Evolutionary conservation across 371 early-diverging fungal genomes (phyloP).

Genomic region (Entomophthora muscae): DNA sequence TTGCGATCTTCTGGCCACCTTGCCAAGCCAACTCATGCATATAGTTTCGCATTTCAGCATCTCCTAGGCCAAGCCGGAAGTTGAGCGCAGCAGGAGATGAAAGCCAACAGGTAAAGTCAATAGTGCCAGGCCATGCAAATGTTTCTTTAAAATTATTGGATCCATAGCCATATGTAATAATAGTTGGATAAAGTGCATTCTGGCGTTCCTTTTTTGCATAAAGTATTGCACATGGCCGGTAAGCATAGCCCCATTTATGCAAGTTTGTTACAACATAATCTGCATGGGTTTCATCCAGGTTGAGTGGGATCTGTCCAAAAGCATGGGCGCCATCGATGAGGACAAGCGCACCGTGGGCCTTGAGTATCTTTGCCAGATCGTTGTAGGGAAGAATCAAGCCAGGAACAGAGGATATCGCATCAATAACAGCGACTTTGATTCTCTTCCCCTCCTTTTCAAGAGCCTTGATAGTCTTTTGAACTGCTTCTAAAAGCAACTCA

Average conservation of each 20-base stretch:
- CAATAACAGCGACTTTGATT: constrained; percentile 26
- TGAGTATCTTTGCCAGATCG: constrained; percentile 22
- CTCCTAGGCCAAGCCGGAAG: constrained; percentile 30
- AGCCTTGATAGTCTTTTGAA: neutral
- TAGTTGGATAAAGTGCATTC: constrained; percentile 23
- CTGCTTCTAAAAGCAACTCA: constrained; percentile 3
- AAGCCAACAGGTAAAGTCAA: constrained; percentile 20
- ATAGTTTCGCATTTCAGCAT: constrained; percentile 30
- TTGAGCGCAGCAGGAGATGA: constrained; percentile 27
- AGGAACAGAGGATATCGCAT: constrained; percentile 36
- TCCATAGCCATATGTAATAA: constrained; percentile 26
- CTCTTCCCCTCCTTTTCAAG: neutral
- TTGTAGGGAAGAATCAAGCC: constrained; percentile 36
- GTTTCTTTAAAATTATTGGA: constrained; percentile 15
- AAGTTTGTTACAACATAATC: constrained; percentile 52
- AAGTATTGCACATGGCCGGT: constrained; percentile 36
- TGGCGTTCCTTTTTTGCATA: constrained; percentile 36
- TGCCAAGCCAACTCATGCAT: constrained; percentile 28
- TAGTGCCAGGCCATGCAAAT: constrained; percentile 21
- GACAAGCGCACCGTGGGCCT: constrained; percentile 28
- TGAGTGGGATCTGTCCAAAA: constrained; percentile 43
- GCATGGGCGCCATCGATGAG: constrained; percentile 57
- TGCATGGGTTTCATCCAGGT: constrained; percentile 26
- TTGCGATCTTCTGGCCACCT: constrained; percentile 32
- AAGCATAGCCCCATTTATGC: constrained; percentile 54